Evolutionary conservation across 257 asterid genomes (phyloP), one percentile per base, ranked within the genome.

Genomic region (Solanum commersonii): DNA sequence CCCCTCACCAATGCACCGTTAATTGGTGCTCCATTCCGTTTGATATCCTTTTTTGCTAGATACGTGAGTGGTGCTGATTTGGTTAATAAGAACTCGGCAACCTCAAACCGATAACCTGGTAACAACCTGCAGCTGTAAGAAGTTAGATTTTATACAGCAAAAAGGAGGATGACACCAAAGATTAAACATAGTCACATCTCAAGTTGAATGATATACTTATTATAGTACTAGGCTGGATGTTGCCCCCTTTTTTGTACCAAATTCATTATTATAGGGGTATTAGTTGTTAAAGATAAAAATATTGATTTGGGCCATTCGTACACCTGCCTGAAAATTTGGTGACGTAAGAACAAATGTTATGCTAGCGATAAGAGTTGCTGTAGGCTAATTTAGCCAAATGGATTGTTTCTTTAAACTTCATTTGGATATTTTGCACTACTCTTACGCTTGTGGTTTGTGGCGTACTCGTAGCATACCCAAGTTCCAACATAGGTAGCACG

Each of bases 51-150:
- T 90, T 89, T 96, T 77, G 98, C 99, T 87, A 94, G 98, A 88
- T 97, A 95, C 87, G 98, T 97, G 87, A 97, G 99, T 88, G 98
- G 99, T 88, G 98, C 98, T 73, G 99, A 97, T 92, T 92, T 97
- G 92, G 98, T 94, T 33, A 88, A 92, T 87, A 93, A 91, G 86
- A 92, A 68, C 90, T 59, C 92, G 13, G 91, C 86, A 29, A 90
- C 73, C 68, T 84, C 87, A 84, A 87, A 71, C 42, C 42, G 34
- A 40, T 87, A 67, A 68, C 79, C 67, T 35, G 31, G 56, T 35
- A 74, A 35, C 29, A 74, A 18, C 52, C 33, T 44, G 67, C 63
- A 79, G 85, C 67, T 44, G 85, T 27, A 46, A 37, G 56, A 11
- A 35, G 83, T 33, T 35, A 42, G 63, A 37, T 77, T 38, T 40